Percentiles rank a stretch among this genome's conserved stretches.
Conservation (phyloP, 139 green algal species). For the Auxenochlorella pyrenoidosa region DNA sequence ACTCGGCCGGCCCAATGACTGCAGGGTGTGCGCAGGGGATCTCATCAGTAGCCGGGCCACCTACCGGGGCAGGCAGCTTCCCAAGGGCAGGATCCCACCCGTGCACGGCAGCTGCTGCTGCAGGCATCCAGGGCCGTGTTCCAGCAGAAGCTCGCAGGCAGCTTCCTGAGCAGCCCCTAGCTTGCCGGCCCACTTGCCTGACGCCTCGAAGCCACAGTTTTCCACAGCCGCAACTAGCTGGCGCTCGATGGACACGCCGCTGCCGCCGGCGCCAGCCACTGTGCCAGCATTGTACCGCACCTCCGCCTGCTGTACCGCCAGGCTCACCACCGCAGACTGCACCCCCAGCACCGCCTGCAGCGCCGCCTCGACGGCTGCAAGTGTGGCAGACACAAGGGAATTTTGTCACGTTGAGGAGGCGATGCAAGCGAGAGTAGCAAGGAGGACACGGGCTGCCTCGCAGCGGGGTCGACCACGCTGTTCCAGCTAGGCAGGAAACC, state of each 20-base stretch:
- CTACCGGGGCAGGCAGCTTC: too few relatives aligned
- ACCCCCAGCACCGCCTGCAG: conserved; percentile 38
- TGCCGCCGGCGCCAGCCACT: conserved; percentile 48
- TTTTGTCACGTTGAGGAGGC: too few relatives aligned
- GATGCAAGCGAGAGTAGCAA: too few relatives aligned
- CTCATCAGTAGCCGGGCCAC: too few relatives aligned
- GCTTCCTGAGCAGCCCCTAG: neutral
- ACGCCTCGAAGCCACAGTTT: conserved; percentile 74
- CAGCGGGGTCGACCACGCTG: too few relatives aligned
- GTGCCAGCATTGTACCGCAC: conserved; percentile 41
- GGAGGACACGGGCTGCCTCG: too few relatives aligned
- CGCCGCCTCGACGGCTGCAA: conserved; percentile 45
- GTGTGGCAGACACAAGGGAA: neutral
- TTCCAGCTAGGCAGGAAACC: too few relatives aligned
- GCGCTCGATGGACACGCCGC: conserved; percentile 41
- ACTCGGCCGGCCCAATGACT: conserved; percentile 12
- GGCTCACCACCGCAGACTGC: conserved; percentile 37
- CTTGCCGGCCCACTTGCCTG: neutral
- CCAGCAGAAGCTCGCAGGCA: neutral
- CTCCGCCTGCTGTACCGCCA: conserved; percentile 70
- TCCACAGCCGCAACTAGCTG: conserved; percentile 68
- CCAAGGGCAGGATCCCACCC: too few relatives aligned
- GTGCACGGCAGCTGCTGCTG: neutral
- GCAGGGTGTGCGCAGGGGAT: neutral
- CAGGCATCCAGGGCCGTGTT: neutral